Base-by-base conservation (phyloP, 2,329 filamentous ascomycete genomes). In the Talaromyces sp. region DNA sequence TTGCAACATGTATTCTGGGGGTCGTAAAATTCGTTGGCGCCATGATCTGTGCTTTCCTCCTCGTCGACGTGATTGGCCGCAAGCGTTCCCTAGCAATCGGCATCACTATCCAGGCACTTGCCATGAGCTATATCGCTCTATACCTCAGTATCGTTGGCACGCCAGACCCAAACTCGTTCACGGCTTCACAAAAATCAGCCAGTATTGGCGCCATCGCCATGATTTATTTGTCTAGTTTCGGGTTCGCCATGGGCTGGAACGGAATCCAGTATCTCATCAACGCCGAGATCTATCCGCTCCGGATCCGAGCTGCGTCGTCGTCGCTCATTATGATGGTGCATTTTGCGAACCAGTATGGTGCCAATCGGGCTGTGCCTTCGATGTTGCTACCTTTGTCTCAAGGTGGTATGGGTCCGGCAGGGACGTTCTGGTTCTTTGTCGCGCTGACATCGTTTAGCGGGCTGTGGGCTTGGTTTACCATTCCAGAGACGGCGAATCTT, bases 331-430 rank as follows among this genome's bases (percentile, higher is more conserved):
- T 91, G 89, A 88, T 84, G 0, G 81, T 91, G 60, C 88, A 92
- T 72, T 91, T 91, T 67, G 85, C 82, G 60, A 89, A 89, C 71
- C 87, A 91, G 72, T 91, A 89, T 68, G 89, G 88, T 25, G 91
- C 89, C 75, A 81, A 84, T 1, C 85, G 89, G 36, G 87, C 89
- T 0, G 85, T 91, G 0, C 89, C 88, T 1, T 83, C 84, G 63
- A 89, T 91, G 87, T 81, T 92, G 45, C 77, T 91, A 70, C 10
- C 80, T 78, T 41, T 64, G 13, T 50, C 60, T 0, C 45, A 66
- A 4, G 73, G 72, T 8, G 72, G 74, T 28, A 77, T 83, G 68
- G 77, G 75, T 0, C 76, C 75, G 25, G 83, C 80, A 60, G 89
- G 89, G 0, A 91, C 89, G 0, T 92, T 92, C 77, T 86, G 87